phyloP scores from a whole-genome alignment of 1,284 basidiomycete species.

The Ustilago sp. region DNA sequence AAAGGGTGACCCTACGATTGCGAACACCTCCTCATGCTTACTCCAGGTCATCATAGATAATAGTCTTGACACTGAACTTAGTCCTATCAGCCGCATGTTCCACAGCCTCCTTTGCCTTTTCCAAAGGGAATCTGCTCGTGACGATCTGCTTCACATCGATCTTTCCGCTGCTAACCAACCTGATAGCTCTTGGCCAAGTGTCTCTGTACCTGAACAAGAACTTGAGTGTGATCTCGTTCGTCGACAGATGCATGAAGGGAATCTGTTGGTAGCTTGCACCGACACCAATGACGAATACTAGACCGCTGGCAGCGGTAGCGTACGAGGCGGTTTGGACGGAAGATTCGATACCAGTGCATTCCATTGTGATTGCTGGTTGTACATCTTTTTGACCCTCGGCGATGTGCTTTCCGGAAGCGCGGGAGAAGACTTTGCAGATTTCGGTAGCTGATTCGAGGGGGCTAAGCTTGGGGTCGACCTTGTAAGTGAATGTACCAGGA shows the following conservation, averaged over 20 bases:
- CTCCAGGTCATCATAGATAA: constrained; percentile 60
- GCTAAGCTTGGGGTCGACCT: constrained; percentile 40
- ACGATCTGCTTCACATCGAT: constrained; percentile 89
- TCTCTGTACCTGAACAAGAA: constrained; percentile 71
- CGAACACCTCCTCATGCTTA: not conserved
- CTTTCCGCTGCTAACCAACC: constrained; percentile 81
- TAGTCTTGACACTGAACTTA: constrained; percentile 61
- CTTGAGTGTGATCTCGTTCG: constrained; percentile 74
- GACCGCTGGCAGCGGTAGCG: constrained; percentile 72
- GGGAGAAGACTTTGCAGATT: constrained; percentile 59
- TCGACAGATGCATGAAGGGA: constrained; percentile 72
- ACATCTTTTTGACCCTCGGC: constrained; percentile 41
- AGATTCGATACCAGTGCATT: constrained; percentile 88
- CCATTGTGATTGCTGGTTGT: constrained; percentile 71
- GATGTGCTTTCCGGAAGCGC: constrained; percentile 44
- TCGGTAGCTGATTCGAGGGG: constrained; percentile 50
- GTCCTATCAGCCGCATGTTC: constrained; percentile 79
- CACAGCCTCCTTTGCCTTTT: constrained; percentile 83
- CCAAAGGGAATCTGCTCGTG: constrained; percentile 83
- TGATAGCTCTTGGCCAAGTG: constrained; percentile 83
- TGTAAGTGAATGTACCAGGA: constrained; percentile 71
- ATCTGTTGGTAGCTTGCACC: constrained; percentile 69
- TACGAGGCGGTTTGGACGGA: constrained; percentile 80
- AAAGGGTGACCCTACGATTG: too few species aligned
- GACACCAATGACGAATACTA: constrained; percentile 74